Evolutionary conservation across 805 yeast genomes (phyloP), one percentile per base, ranked within the genome.

Genomic region (Saccharomycopsis babjevae): DNA sequence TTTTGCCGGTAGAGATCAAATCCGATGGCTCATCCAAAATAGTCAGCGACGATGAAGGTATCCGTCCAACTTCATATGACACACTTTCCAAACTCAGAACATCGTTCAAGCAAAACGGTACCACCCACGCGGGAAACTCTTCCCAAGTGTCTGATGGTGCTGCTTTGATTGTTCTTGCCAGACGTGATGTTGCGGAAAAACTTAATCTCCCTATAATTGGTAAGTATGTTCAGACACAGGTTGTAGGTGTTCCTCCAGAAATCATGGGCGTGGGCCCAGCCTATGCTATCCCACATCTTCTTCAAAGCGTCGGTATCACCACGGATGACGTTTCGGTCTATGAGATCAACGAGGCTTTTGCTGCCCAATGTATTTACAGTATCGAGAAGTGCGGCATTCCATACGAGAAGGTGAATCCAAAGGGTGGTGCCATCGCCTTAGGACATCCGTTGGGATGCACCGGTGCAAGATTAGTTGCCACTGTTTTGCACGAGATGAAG

Each of bases 251-350:
- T 55, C 97, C 97, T 60, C 97, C 97, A 25, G 96, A 90, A 75
- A 83, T 92, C 64, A 93, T 93, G 99, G 99, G 98, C 62, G 84
- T 93, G 68, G 99, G 98, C 54, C 99, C 99, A 62, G 97, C 96
- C 32, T 83, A 81, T 68, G 99, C 98, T 62, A 92, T 93, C 68
- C 98, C 99, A 64, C 82, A 81, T 60, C 85, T 89, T 20, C 80
- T 93, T 66, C 77, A 80, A 72, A 83, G 82, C 69, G 69, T 77
- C 6, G 85, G 86, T 42, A 72, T 92, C 63, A 74, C 78, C 6
- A 77, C 81, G 34, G 79, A 80, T 56, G 96, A 91, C 67, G 76
- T 93, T 60, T 79, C 82, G 57, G 80, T 90, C 43, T 92, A 80
- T 72, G 98, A 93, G 77, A 84, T 93, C 70, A 92, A 92, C 74